Conservation (phyloP, 306 rosid species). For the Cercis canadensis region DNA sequence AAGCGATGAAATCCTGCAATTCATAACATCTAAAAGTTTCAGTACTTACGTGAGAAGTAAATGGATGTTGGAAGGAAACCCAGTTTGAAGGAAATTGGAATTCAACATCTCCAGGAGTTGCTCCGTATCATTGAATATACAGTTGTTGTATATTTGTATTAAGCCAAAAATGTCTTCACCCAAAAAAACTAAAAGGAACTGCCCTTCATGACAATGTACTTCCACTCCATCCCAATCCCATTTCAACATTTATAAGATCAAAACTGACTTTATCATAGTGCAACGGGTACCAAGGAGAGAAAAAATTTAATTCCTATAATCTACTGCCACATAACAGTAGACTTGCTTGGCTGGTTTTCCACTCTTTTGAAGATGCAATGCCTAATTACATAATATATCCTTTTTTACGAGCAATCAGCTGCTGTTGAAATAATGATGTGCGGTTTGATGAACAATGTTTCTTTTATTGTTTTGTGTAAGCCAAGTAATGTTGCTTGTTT, state of each 20-base stretch:
- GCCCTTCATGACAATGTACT: neutral
- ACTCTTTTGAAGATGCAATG: too few species aligned
- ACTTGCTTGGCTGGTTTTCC: conserved; percentile 2
- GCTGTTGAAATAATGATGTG: neutral
- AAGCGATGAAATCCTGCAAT: neutral
- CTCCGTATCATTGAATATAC: neutral
- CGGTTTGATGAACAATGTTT: neutral
- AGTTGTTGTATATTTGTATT: neutral
- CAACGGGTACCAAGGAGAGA: neutral
- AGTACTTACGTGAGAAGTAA: neutral
- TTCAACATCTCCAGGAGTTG: neutral
- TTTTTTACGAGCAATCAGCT: neutral
- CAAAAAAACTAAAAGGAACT: neutral
- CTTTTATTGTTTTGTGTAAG: conserved; percentile 18
- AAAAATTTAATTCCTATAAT: conserved; percentile 2
- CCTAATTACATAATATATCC: neutral
- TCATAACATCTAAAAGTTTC: neutral
- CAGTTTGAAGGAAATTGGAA: neutral
- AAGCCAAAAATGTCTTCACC: neutral
- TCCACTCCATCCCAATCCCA: neutral
- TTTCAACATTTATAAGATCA: neutral
- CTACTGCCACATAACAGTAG: conserved; percentile 20
- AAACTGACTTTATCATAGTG: neutral
- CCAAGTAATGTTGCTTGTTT: conserved; percentile 32
- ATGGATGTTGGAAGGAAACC: conserved; percentile 12